A percentile compares a stretch with the other conserved stretches of the same genome.
Conservation (phyloP, 1,284 basidiomycete species). For the Ceratobasidium sp. region DNA sequence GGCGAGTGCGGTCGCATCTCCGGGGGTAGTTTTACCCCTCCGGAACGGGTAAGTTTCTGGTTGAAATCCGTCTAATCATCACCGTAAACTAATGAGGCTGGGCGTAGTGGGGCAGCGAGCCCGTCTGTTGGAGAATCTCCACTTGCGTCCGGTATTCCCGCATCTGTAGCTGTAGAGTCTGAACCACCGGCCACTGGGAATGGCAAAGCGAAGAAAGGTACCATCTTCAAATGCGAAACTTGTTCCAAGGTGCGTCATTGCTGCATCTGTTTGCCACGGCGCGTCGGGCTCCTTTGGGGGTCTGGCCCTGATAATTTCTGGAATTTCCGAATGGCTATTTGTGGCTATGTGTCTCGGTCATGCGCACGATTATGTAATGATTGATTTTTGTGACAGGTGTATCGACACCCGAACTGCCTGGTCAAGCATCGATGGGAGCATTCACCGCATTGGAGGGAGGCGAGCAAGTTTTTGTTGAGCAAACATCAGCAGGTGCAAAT, state of each 20-base stretch:
- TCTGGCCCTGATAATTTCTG: conserved; percentile 19
- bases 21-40: conserved; percentile 68
- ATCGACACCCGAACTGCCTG: conserved; percentile 93
- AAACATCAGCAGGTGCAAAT: conserved; percentile 99
- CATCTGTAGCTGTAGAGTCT: conserved; percentile 51
- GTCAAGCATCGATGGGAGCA: conserved; percentile 99
- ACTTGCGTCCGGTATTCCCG: conserved; percentile 49
- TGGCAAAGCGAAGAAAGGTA: conserved; percentile 79
- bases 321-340: conserved; percentile 50
- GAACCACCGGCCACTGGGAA: conserved; percentile 60
- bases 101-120: conserved; percentile 33
- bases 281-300: conserved; percentile 44
- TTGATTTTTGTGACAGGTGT: conserved; percentile 70
- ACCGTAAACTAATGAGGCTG: conserved; percentile 33
- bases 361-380: conserved; percentile 29
- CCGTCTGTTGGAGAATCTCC: conserved; percentile 49
- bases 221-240: conserved; percentile 92
- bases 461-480: conserved; percentile 92
- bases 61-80: conserved; percentile 19
- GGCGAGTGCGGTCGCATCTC: conserved; percentile 76
- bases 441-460: conserved; percentile 96
- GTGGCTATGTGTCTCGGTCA: conserved; percentile 17
- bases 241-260: conserved; percentile 80
- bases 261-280: conserved; percentile 7
- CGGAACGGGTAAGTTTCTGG: background rate